phyloP scores from a whole-genome alignment of 345 rosid genomes.

The Salix dunnii region DNA sequence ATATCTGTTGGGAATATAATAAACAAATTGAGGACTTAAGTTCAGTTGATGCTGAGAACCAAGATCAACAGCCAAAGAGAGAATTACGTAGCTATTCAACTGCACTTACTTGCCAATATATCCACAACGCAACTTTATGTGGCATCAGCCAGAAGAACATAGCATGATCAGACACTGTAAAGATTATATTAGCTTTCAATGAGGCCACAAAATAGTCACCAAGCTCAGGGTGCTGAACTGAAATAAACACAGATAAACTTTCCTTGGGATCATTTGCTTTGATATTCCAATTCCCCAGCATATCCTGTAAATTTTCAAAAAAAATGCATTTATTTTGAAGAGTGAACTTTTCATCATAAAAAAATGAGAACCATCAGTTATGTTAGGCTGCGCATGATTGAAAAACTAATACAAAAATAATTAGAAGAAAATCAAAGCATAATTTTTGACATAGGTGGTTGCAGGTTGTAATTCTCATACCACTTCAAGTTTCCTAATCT shows the following conservation, averaged over 20 bases:
- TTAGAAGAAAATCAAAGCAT: background rate
- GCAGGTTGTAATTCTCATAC: background rate
- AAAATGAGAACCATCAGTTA: background rate
- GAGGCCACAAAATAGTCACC: constrained; percentile 80
- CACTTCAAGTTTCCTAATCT: background rate
- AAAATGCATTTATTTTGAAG: background rate
- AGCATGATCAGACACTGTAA: constrained; percentile 40
- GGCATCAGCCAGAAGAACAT: constrained; percentile 96
- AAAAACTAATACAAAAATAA: too few relatives aligned
- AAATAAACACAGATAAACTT: constrained; percentile 52
- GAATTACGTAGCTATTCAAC: background rate
- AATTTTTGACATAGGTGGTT: background rate
- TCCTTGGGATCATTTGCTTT: constrained; percentile 69
- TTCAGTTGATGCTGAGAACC: background rate
- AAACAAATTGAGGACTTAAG: too few relatives aligned
- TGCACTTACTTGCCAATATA: constrained; percentile 91
- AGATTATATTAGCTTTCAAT: constrained; percentile 51
- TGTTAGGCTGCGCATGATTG: background rate
- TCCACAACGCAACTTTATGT: constrained; percentile 89
- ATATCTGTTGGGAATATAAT: too few relatives aligned
- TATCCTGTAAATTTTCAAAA: constrained; percentile 52
- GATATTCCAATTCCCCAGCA: constrained; percentile 78
- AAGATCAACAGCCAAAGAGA: background rate
- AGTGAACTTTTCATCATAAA: background rate
- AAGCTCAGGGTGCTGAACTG: constrained; percentile 69